Base-by-base conservation (phyloP, 352 stramenopile species). In the Detonula confervacea region DNA sequence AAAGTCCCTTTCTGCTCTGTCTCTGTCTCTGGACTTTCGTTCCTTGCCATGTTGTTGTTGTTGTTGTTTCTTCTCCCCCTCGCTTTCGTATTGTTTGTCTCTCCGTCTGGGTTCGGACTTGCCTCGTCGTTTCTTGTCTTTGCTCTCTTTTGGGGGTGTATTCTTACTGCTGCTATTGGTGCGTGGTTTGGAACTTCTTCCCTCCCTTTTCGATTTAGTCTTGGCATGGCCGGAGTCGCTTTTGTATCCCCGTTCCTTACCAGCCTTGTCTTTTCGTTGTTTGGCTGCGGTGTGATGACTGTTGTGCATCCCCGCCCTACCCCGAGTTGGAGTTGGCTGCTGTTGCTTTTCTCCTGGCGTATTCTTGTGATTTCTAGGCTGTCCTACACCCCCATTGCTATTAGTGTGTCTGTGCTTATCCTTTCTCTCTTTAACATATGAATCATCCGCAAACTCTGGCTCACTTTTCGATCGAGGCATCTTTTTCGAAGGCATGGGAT, bases 181-280 rank as follows among this genome's bases (percentile, higher is more conserved):
- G 30, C 24, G 1, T 30, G 14, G 20, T 18, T 52, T 65, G 8
- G 14, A 12, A 51, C 33, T 25, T 29, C 30, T 14, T 29, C 25
- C 7, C 9, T 22, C 56, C n/a, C 35, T n/a, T 12, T 65, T 25
- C 14, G 42, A 20, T 30, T 51, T 60, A 4, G 24, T 25, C 20
- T 59, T 71, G n/a, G 46, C 6, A 22, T 49, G 27, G 16, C 59
- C 9, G 1, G 62, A 60, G 27, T 71, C 62, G 37, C 62, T 71
- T 46, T 60, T 71, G 62, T 71, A 71, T 29, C 51, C 44, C n/a
- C 62, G 7, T 49, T 61, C 16, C 20, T 22, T 0, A 46, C 49
- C 24, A 44, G n/a, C n/a, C n/a, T 25, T 56, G 16, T 18, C 18
- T 20, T 6, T 47, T 16, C 14, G 29, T n/a, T 67, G 18, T 29